These are phyloP conservation scores for Streptanthus diversifolius DNA, from an alignment of 345 rosid genomes.

Conservation along the genomic window DNA sequence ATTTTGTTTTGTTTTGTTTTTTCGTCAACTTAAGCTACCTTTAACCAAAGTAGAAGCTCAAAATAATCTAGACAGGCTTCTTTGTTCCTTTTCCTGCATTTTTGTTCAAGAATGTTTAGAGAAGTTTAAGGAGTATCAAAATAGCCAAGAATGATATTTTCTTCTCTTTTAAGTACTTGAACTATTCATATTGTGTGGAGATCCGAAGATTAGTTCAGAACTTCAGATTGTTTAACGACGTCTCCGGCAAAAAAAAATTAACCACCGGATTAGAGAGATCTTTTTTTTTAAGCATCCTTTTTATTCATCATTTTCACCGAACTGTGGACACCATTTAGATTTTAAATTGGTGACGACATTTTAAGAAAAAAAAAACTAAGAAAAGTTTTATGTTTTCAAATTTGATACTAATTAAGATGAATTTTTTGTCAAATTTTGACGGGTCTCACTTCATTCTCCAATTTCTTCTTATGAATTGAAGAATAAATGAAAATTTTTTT, in stretches of 20 bases:
- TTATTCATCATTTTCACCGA: too few species aligned
- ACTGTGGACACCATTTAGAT: too few species aligned
- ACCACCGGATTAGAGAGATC: too few species aligned
- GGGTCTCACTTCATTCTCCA: too few species aligned
- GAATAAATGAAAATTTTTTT: too few species aligned
- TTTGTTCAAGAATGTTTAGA: conserved; percentile 7
- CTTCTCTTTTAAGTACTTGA: background rate
- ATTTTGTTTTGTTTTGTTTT: background rate
- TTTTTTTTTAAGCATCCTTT: too few species aligned
- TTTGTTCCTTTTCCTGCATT: background rate
- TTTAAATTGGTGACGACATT: too few species aligned
- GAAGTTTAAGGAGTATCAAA: conserved; percentile 13
- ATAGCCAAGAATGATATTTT: background rate
- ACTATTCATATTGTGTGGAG: background rate
- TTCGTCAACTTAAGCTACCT: background rate
- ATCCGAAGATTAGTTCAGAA: background rate
- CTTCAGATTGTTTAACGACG: background rate
- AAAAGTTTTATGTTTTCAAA: too few species aligned
- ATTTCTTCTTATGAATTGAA: too few species aligned
- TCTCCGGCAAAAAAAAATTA: background rate
- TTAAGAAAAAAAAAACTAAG: too few species aligned
- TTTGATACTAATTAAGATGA: too few species aligned
- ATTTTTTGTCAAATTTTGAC: too few species aligned
- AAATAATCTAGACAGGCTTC: conserved; percentile 14
- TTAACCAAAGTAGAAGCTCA: conserved; percentile 21